Evolutionary conservation across 2,329 filamentous ascomycete genomes (phyloP), one percentile per base, ranked within the genome.

Genomic region (Colletotrichum phormii): DNA sequence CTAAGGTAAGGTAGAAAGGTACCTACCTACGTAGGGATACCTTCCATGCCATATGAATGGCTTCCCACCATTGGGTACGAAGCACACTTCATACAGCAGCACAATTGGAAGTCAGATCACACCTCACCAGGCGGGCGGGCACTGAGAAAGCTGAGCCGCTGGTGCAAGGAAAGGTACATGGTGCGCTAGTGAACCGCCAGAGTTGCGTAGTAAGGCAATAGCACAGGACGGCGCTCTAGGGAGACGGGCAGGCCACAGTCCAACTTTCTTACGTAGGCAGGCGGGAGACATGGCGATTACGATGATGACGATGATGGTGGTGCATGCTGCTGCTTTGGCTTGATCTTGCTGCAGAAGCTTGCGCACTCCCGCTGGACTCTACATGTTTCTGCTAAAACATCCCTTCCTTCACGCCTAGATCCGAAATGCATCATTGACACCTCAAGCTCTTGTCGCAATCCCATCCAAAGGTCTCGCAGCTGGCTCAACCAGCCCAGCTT

Each of bases 111-210:
- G 33, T 35, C 7, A 35, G 33, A 2, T 35, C 33, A 35, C 33
- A 35, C 33, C 26, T 29, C 26, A 29, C 26, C 26, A 29, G 26
- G 26, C 33, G 33, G 33, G 33, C 33, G 33, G 33, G 42, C 42
- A 31, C 60, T 62, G 42, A 15, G 26, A 29, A n/a, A 51, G 29
- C 60, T 33, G 42, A 46, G 46, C 35, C 61, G 49, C 49, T 53
- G 61, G 61, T 63, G n/a, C 24, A 64, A 37, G 61, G 46, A 46
- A 33, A 64, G 46, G 61, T 37, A 54, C 46, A n/a, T 26, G 11
- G 24, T 35, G 29, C 61, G 61, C 61, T 64, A 64, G 61, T 54
- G 61, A 63, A 33, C 18, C 8, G 18, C 42, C 42, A 22, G 31
- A 37, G 9, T 18, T 33, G 35, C 26, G 59, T 29, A 12, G 42